phyloP scores from a whole-genome alignment of 768 basidiomycete genomes.

The Collybia nuda region DNA sequence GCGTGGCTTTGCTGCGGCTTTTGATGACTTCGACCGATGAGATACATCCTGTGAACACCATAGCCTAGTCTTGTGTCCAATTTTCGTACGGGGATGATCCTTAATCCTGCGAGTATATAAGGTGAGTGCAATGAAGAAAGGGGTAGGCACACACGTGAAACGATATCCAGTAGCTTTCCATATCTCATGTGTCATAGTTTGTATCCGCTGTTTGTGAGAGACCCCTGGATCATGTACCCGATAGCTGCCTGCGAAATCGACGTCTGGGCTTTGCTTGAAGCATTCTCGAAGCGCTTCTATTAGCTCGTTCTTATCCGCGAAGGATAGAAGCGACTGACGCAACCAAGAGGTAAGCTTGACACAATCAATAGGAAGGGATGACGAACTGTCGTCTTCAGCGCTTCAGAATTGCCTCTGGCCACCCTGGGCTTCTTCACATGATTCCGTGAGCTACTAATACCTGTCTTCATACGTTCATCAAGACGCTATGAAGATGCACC shows the following conservation, averaged over 20 bases:
- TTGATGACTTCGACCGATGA: conserved; percentile 38
- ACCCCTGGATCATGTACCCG: conserved; percentile 24
- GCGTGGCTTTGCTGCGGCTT: conserved; percentile 32
- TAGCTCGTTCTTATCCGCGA: conserved; percentile 27
- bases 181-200: conserved; percentile 40
- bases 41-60: conserved; percentile 53
- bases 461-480: neutral
- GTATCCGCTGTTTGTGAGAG: conserved; percentile 41
- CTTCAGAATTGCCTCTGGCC: neutral
- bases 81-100: conserved; percentile 45
- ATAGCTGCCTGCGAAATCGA: conserved; percentile 44
- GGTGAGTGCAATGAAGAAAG: conserved; percentile 4
- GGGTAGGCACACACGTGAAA: conserved; percentile 38
- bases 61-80: conserved; percentile 48
- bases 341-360: conserved; percentile 1
- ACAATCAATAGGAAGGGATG: neutral
- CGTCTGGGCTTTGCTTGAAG: conserved; percentile 31
- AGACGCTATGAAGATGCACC: neutral
- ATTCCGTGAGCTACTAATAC: neutral
- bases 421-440: neutral
- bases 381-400: conserved; percentile 15
- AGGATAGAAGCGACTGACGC: conserved; percentile 25
- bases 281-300: conserved; percentile 29
- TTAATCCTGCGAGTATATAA: conserved; percentile 34
- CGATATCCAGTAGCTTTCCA: conserved; percentile 50